A percentile compares a stretch with the other conserved stretches of the same genome.
These are phyloP conservation scores for Nannizzia gypsea DNA, from an alignment of 2,329 filamentous ascomycete species.

Conservation along the genomic window DNA sequence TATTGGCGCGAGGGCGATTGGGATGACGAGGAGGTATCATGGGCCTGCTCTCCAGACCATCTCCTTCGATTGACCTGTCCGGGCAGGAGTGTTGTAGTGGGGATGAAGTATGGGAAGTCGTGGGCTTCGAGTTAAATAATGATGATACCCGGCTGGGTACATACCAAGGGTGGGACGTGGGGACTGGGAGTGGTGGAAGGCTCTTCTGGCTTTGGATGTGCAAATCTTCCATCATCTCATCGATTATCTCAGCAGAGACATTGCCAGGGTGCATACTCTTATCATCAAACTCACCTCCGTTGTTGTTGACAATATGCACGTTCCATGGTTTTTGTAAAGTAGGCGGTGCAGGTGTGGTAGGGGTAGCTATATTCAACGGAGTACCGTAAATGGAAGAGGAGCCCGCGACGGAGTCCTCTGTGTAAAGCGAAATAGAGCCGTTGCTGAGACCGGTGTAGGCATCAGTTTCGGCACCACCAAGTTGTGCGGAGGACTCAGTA, in stretches of 20 bases:
- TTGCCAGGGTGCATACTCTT: not conserved
- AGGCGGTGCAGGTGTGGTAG: not conserved
- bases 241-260: not conserved
- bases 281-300: not conserved
- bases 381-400: not conserved
- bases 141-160: not conserved
- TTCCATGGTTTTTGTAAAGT: not conserved
- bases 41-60: not conserved
- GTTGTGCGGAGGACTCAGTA: not conserved
- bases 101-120: not conserved
- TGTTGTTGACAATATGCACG: not conserved
- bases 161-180: not conserved
- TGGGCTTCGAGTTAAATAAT: not conserved
- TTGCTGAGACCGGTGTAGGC: not conserved
- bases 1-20: not conserved
- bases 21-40: not conserved
- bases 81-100: not conserved
- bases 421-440: not conserved
- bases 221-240: constrained; percentile 6
- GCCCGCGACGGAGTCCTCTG: not conserved
- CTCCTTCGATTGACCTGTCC: not conserved
- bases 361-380: not conserved
- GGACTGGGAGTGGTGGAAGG: not conserved
- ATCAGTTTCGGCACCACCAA: not conserved
- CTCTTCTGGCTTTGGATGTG: not conserved